phyloP scores from a whole-genome alignment of 306 rosid species.

The Medicago ruthenica region DNA sequence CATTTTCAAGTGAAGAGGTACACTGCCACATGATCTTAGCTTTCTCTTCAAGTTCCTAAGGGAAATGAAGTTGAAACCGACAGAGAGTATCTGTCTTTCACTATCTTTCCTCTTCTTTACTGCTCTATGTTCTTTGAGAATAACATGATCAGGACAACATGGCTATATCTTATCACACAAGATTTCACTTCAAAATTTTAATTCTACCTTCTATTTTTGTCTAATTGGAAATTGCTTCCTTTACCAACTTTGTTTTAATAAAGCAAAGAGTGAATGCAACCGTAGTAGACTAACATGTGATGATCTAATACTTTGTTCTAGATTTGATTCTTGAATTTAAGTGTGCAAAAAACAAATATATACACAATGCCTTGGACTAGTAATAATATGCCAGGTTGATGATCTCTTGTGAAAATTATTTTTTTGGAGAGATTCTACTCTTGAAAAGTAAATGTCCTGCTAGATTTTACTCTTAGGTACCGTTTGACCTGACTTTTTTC shows the following conservation, averaged over 20 bases:
- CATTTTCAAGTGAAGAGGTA: constrained; percentile 42
- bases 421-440: too few relatives aligned
- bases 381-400: not conserved
- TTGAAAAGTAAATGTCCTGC: too few relatives aligned
- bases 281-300: constrained; percentile 14
- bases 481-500: too few relatives aligned
- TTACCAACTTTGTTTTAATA: constrained; percentile 18
- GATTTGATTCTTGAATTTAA: not conserved
- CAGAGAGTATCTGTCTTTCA: constrained; percentile 70
- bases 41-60: constrained; percentile 57
- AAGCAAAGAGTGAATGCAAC: constrained; percentile 23
- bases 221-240: constrained; percentile 8
- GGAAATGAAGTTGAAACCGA: constrained; percentile 56
- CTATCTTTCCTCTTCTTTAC: constrained; percentile 56
- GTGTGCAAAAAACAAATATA: not conserved
- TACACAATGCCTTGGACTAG: not conserved
- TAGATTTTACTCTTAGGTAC: too few relatives aligned
- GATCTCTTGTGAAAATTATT: not conserved
- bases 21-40: constrained; percentile 40
- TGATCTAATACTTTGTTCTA: constrained; percentile 1
- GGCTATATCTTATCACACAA: constrained; percentile 43
- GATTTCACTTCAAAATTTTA: constrained; percentile 26
- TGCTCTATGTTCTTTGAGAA: constrained; percentile 59
- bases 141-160: constrained; percentile 57
- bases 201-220: constrained; percentile 18